Evolutionary conservation across 2,329 filamentous ascomycete species (phyloP).

Genomic region (Colletotrichum sp.): DNA sequence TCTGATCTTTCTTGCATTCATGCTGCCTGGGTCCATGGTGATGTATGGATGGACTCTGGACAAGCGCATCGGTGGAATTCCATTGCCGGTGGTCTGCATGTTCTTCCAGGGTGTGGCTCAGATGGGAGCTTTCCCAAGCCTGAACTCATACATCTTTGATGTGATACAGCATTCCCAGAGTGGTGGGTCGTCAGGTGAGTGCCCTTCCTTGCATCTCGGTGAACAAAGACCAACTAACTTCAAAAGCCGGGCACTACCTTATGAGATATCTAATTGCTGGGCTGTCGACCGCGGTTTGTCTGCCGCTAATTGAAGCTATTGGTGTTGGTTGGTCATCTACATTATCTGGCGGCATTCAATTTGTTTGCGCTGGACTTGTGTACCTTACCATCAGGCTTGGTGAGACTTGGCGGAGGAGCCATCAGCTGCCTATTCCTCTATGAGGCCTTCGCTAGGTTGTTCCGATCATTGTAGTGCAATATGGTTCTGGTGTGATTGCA

Average conservation of each 20-base stretch:
- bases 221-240: too few species aligned
- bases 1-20: slow-evolving; percentile 59
- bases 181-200: not conserved
- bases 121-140: slow-evolving; percentile 75
- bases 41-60: slow-evolving; percentile 63
- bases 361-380: not conserved
- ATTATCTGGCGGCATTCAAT: slow-evolving; percentile 44
- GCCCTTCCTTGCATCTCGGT: accelerated
- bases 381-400: not conserved
- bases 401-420: not conserved
- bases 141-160: slow-evolving; percentile 84
- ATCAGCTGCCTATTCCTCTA: not conserved
- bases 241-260: slow-evolving; percentile 78
- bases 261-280: slow-evolving; percentile 78
- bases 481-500: not conserved
- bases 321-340: slow-evolving; percentile 85
- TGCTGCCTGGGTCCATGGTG: slow-evolving; percentile 68
- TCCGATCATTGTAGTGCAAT: too few species aligned
- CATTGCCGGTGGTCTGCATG: slow-evolving; percentile 72
- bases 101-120: slow-evolving; percentile 78
- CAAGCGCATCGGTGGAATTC: slow-evolving; percentile 54
- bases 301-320: slow-evolving; percentile 74
- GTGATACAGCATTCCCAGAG: slow-evolving; percentile 65
- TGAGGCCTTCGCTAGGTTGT: not conserved
- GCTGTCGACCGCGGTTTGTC: slow-evolving; percentile 70